Conservation (phyloP, 768 basidiomycete genomes). For the Auriscalpium vulgare region DNA sequence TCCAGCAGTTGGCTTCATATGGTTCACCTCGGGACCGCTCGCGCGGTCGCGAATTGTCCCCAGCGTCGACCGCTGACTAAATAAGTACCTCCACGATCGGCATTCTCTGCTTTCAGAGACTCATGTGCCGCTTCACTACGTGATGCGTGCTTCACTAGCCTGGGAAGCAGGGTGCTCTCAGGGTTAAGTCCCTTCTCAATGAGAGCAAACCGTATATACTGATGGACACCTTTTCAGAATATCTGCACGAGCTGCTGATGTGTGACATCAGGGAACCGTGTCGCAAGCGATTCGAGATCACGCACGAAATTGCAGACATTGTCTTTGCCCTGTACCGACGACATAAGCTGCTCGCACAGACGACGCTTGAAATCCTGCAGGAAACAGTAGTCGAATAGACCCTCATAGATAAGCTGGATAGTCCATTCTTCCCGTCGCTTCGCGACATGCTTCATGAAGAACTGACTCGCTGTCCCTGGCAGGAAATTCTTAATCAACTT, state of each 20-base stretch:
- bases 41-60: neutral
- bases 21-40: neutral
- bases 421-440: constrained; percentile 7
- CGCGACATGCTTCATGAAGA: constrained; percentile 18
- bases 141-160: neutral
- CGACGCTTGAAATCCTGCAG: constrained; percentile 13
- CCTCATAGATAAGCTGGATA: constrained; percentile 7
- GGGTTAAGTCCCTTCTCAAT: constrained; percentile 15
- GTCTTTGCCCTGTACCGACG: neutral
- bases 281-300: constrained; percentile 14
- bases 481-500: constrained; percentile 15
- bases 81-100: neutral
- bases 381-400: constrained; percentile 19
- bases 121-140: neutral
- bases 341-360: neutral
- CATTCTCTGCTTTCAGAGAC: neutral
- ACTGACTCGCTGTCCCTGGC: constrained; percentile 15
- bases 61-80: neutral
- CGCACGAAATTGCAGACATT: constrained; percentile 15
- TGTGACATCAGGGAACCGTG: constrained; percentile 10
- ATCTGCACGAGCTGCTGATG: constrained; percentile 9
- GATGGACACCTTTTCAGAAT: constrained; percentile 7
- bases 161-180: neutral
- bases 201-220: constrained; percentile 13
- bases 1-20: neutral